Percentiles rank a stretch among this genome's conserved stretches.
phyloP scores from a whole-genome alignment of 2,329 filamentous ascomycete species.

The Aspergillaceae sp. region DNA sequence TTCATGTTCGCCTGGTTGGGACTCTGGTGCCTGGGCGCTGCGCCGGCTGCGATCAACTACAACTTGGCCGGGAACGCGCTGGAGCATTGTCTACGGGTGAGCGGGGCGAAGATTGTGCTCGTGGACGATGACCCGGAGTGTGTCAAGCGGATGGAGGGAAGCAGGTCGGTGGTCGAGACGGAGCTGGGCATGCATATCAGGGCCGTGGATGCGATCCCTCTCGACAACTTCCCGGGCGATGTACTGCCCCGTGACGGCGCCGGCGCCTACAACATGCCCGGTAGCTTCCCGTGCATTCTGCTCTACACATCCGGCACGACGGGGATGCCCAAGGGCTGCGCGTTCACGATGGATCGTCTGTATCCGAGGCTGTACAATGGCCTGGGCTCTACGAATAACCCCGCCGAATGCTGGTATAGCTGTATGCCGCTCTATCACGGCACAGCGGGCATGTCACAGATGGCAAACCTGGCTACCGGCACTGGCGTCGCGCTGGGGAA shows the following conservation, averaged over 20 bases:
- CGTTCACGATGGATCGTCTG: slow-evolving; percentile 47
- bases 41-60: slow-evolving; percentile 63
- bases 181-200: slow-evolving; percentile 53
- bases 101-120: slow-evolving; percentile 48
- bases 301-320: slow-evolving; percentile 73
- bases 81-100: slow-evolving; percentile 56
- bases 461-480: slow-evolving; percentile 48
- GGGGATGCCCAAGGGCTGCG: slow-evolving; percentile 63
- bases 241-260: slow-evolving; percentile 44
- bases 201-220: slow-evolving; percentile 46
- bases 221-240: no score
- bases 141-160: slow-evolving; percentile 48
- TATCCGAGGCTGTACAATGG: slow-evolving; percentile 25
- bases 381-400: slow-evolving; percentile 13
- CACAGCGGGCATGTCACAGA: slow-evolving; percentile 55
- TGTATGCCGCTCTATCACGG: slow-evolving; percentile 74
- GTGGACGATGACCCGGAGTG: slow-evolving; percentile 51
- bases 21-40: slow-evolving; percentile 56
- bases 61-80: slow-evolving; percentile 57
- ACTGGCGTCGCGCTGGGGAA: slow-evolving; percentile 34
- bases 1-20: slow-evolving; percentile 60
- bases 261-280: slow-evolving; percentile 45
- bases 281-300: slow-evolving; percentile 51
- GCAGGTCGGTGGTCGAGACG: slow-evolving; percentile 39
- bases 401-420: slow-evolving; percentile 58